Evolutionary conservation across 163 green algal genomes (phyloP).

Genomic region (Trebouxiophyceae sp.): DNA sequence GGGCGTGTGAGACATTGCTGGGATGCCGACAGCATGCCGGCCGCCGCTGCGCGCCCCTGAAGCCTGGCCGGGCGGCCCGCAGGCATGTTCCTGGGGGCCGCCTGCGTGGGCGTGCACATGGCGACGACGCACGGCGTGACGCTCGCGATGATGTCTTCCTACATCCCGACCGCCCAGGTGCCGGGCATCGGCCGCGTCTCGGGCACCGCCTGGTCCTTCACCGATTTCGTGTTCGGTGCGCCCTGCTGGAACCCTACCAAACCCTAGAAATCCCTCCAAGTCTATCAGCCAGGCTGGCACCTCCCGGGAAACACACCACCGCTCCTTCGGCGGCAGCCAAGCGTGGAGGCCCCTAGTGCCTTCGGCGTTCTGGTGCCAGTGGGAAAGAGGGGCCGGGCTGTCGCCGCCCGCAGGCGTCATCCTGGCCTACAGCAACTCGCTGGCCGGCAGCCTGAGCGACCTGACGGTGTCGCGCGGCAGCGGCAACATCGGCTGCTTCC

Average conservation of each 20-base stretch:
- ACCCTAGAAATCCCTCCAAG: too few relatives aligned
- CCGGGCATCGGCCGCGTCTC: constrained; percentile 35
- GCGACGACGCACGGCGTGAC: constrained; percentile 76
- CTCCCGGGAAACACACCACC: too few relatives aligned
- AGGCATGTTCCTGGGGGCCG: constrained; percentile 63
- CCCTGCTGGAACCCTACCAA: too few relatives aligned
- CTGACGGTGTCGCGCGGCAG: constrained; percentile 56
- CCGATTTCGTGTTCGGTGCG: constrained; percentile 70
- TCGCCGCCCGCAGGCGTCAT: constrained; percentile 45
- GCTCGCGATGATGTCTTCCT: constrained; percentile 69
- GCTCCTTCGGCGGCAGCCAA: too few relatives aligned
- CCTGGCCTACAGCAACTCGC: constrained; percentile 67
- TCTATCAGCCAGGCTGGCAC: background rate
- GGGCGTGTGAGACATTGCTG: too few relatives aligned
- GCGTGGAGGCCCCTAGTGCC: too few relatives aligned
- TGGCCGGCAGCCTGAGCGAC: constrained; percentile 71
- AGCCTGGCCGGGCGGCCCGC: constrained; percentile 2
- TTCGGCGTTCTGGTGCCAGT: background rate
- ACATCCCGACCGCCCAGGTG: constrained; percentile 63
- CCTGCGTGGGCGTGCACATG: constrained; percentile 76
- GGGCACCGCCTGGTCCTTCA: constrained; percentile 78
- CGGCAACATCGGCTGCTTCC: constrained; percentile 83
- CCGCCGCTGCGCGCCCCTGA: too few relatives aligned
- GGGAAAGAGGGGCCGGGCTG: background rate
- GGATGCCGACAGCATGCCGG: too few relatives aligned